These are phyloP conservation scores for Chaetomiaceae sp. DNA, from an alignment of 2,329 filamentous ascomycete species.

Conservation along the genomic window DNA sequence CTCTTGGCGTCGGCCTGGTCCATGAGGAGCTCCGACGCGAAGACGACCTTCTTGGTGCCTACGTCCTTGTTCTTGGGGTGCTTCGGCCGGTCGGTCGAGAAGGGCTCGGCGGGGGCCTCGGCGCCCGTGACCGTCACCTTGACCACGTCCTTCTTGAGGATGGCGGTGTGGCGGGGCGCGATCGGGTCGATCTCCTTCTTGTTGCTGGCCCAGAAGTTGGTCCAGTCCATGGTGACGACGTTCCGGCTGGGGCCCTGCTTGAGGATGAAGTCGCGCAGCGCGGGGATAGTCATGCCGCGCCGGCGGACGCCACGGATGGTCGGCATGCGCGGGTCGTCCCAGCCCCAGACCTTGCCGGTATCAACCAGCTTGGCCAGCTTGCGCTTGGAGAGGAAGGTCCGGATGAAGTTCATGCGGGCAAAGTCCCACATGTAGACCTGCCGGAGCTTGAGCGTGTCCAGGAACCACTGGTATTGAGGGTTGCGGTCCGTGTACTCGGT, in stretches of 20 bases:
- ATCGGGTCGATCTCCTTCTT: constrained; percentile 79
- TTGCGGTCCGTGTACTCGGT: constrained; percentile 87
- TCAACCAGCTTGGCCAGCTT: constrained; percentile 83
- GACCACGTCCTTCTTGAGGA: constrained; percentile 67
- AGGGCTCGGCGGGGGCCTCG: constrained; percentile 59
- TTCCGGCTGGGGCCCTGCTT: constrained; percentile 81
- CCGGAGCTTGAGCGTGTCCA: constrained; percentile 67
- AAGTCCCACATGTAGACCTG: constrained; percentile 84
- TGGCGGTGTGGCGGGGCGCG: constrained; percentile 67
- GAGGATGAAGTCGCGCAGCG: constrained; percentile 77
- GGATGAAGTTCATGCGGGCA: constrained; percentile 75
- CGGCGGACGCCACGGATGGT: constrained; percentile 75
- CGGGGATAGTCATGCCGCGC: constrained; percentile 73
- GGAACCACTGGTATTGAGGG: constrained; percentile 82
- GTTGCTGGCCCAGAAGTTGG: constrained; percentile 67
- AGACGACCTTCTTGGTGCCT: constrained; percentile 80
- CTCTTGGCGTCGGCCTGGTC: constrained; percentile 82
- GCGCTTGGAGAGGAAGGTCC: constrained; percentile 78
- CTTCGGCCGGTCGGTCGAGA: constrained; percentile 72
- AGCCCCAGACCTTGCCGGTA: constrained; percentile 70
- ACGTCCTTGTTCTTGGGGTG: constrained; percentile 85
- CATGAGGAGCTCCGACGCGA: constrained; percentile 68
- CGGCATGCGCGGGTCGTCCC: constrained; percentile 85
- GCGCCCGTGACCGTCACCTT: constrained; percentile 65
- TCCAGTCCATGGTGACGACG: constrained; percentile 81